Base-by-base conservation (phyloP, 208 protist species). In the Wallacemonas sp. region DNA sequence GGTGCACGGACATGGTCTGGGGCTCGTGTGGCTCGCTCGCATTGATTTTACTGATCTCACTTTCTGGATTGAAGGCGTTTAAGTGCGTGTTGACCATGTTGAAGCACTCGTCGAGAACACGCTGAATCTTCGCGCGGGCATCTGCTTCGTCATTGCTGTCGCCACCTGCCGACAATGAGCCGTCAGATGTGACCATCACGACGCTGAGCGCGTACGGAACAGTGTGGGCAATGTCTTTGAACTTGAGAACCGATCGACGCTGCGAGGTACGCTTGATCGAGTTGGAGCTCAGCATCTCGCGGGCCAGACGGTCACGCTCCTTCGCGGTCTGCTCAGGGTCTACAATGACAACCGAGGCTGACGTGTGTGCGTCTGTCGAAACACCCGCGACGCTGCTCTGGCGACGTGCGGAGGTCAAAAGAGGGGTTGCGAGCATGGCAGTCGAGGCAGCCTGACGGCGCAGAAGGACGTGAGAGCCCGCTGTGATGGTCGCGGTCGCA, bases 121-220 rank as follows among this genome's bases (percentile, higher is more conserved):
- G 53, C 19, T 53, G 49, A 34, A 72, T 73, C 15, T 58, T 61
- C 15, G 4, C 54, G 22, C 67, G 62, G 6, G 27, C 12, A 12
- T 54, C 55, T 30, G 21, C 38, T 33, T 30, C 51, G 1, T 19
- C 21, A 2, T 2, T 47, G 36, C 21, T 22, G 12, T n/a, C 38
- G 14, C 44, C 21, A 9, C 30, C 17, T 21, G 15, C 12, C 51
- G 28, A n/a, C n/a, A 6, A 33, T 54, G 15, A 9, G 5, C 12
- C 51, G 28, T 15, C 51, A 17, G 9, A 0, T 5, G 28, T 41
- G 15, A 58, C 51, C n/a, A 4, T 4, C 44, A 68, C 72, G 24
- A 80, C 19, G 42, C 30, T 69, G 34, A 91, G 80, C 11, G 79
- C 75, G 64, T 88, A 94, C 39, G 84, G 88, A n/a, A 94, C 80